A percentile compares a stretch with the other conserved stretches of the same genome.
Evolutionary conservation across 306 rosid genomes (phyloP).

Genomic region (Astragalus glycyphyllos): DNA sequence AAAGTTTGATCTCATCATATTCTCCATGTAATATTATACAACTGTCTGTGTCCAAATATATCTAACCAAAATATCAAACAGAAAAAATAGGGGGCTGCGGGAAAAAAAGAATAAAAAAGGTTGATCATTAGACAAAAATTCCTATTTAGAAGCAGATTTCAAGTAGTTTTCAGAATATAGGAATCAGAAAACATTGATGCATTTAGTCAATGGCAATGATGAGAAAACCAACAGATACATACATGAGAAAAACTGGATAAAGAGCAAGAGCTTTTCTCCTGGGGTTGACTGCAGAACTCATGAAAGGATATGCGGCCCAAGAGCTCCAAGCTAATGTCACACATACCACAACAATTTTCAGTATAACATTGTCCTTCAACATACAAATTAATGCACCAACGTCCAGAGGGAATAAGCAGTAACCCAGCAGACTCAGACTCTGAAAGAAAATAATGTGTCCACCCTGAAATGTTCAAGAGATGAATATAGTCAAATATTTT

Average conservation of each 20-base stretch:
- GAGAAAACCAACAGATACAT: slow-evolving; percentile 98
- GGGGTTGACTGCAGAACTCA: slow-evolving; percentile 98
- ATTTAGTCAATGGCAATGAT: slow-evolving; percentile 92
- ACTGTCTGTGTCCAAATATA: slow-evolving; percentile 46
- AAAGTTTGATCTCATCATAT: slow-evolving; percentile 35
- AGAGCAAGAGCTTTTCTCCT: slow-evolving; percentile 99
- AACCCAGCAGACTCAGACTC: slow-evolving; percentile 94
- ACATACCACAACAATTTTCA: slow-evolving; percentile 82
- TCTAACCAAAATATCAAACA: slow-evolving; percentile 39
- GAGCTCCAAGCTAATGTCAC: slow-evolving; percentile 98
- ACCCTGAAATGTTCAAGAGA: slow-evolving; percentile 64
- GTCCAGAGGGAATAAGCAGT: slow-evolving; percentile 94
- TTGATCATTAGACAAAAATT: slow-evolving; percentile 55
- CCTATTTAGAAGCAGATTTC: slow-evolving; percentile 56
- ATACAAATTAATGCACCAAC: slow-evolving; percentile 90
- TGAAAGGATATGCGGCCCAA: slow-evolving; percentile 99
- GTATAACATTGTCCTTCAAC: slow-evolving; percentile 82
- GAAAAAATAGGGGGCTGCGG: slow-evolving; percentile 20
- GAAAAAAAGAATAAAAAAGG: slow-evolving; percentile 35
- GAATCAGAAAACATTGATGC: slow-evolving; percentile 38
- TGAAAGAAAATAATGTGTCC: slow-evolving; percentile 98
- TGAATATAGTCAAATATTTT: slow-evolving; percentile 32
- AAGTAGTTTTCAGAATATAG: slow-evolving; percentile 38
- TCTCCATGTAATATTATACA: slow-evolving; percentile 58
- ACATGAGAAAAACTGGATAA: slow-evolving; percentile 96